Evolutionary conservation across 169 alveolate species (phyloP).

Genomic region (Babesia bigemina): DNA sequence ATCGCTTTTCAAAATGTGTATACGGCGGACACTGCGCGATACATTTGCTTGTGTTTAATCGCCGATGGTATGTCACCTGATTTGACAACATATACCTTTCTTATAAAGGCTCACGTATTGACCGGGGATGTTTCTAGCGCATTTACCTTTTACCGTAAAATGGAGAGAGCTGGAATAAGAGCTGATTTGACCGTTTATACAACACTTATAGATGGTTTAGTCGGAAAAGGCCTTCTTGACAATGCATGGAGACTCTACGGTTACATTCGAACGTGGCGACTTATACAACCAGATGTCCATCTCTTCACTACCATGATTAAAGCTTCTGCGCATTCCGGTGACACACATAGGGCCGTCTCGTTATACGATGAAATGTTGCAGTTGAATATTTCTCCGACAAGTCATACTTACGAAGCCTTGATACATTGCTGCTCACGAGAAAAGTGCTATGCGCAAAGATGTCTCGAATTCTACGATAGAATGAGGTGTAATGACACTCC

Average conservation of each 20-base stretch:
- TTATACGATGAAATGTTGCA: constrained; percentile 79
- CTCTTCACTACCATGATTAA: constrained; percentile 85
- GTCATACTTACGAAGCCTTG: constrained; percentile 78
- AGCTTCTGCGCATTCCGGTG: constrained; percentile 68
- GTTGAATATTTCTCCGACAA: constrained; percentile 72
- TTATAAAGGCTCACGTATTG: constrained; percentile 75
- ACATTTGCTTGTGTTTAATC: constrained; percentile 78
- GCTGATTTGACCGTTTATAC: constrained; percentile 78
- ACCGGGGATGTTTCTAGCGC: constrained; percentile 77
- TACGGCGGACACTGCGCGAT: constrained; percentile 71
- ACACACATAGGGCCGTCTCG: constrained; percentile 81
- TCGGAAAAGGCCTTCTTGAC: constrained; percentile 53
- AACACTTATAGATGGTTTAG: constrained; percentile 79
- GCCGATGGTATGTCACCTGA: constrained; percentile 76
- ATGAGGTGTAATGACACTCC: constrained; percentile 78
- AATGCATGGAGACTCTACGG: constrained; percentile 82
- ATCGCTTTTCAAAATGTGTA: constrained; percentile 54
- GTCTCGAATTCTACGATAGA: constrained; percentile 78
- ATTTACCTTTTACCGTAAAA: constrained; percentile 75
- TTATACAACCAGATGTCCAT: constrained; percentile 82
- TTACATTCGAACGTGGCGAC: constrained; percentile 79
- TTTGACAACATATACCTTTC: constrained; percentile 72
- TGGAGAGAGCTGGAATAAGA: constrained; percentile 77
- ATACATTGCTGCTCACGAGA: constrained; percentile 72
- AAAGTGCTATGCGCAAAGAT: constrained; percentile 67